These are phyloP conservation scores for Colletotrichum lini DNA, from an alignment of 2,329 filamentous ascomycete species.

Conservation along the genomic window DNA sequence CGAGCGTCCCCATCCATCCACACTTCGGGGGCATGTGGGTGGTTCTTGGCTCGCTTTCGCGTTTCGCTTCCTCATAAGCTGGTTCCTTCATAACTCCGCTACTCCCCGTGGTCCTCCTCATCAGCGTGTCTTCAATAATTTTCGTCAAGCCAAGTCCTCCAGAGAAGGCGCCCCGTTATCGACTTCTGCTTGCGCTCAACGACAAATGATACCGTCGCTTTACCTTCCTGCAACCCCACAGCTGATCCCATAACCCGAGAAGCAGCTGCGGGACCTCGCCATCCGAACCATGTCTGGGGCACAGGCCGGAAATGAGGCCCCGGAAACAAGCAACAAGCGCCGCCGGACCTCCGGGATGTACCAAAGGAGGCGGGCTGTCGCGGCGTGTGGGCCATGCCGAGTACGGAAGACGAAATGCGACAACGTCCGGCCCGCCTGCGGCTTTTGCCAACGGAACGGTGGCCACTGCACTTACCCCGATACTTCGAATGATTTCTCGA, in stretches of 20 bases:
- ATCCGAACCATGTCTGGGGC: conserved; percentile 13
- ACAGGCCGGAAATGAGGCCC: conserved; percentile 14
- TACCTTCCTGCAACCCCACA: background rate
- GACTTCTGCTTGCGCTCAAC: background rate
- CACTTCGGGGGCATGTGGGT: too few species aligned
- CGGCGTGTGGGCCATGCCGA: conserved; percentile 55
- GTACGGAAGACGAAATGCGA: conserved; percentile 56
- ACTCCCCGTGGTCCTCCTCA: conserved; percentile 15
- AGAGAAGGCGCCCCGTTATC: conserved; percentile 1
- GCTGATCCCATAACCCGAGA: background rate
- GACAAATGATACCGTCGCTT: background rate
- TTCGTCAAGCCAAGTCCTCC: background rate
- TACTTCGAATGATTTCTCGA: conserved; percentile 47
- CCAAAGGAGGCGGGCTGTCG: conserved; percentile 51
- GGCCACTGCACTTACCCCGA: conserved; percentile 53
- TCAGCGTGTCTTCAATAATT: background rate
- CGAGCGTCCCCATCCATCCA: background rate
- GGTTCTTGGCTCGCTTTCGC: conserved; percentile 12
- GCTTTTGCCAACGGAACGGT: conserved; percentile 52
- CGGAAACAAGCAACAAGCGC: conserved; percentile 30
- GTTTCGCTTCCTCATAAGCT: conserved; percentile 18
- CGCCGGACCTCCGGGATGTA: conserved; percentile 38
- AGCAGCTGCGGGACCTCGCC: background rate
- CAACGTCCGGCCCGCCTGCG: conserved; percentile 54
- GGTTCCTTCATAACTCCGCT: conserved; percentile 29